Percentiles rank a stretch among this genome's conserved stretches.
phyloP scores from a whole-genome alignment of 306 rosid species.

The Lablab purpureus region DNA sequence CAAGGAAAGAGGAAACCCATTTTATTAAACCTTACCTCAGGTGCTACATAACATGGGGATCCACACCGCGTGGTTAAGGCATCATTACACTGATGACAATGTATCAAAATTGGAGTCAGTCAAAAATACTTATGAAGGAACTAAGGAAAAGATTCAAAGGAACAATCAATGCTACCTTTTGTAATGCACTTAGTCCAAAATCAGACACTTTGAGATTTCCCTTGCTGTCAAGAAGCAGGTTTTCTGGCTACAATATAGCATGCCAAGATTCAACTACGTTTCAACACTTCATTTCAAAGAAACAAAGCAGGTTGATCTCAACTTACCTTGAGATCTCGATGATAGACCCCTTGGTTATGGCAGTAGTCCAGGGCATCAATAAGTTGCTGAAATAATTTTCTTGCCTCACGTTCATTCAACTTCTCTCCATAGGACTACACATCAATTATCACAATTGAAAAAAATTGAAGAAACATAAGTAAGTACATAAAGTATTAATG shows the following conservation, averaged over 20 bases:
- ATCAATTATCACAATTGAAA: conserved; percentile 33
- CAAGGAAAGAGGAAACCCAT: background rate
- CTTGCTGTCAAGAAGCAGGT: conserved; percentile 71
- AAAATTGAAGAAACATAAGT: conserved; percentile 9
- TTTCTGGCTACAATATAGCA: conserved; percentile 67
- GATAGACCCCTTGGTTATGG: conserved; percentile 78
- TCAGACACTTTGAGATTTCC: conserved; percentile 80
- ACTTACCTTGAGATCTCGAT: conserved; percentile 83
- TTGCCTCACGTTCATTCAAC: conserved; percentile 70
- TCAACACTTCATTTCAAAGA: conserved; percentile 4
- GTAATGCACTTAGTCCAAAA: conserved; percentile 80
- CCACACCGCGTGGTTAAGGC: conserved; percentile 75
- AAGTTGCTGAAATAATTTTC: conserved; percentile 83
- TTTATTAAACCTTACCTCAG: conserved; percentile 67
- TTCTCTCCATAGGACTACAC: conserved; percentile 57
- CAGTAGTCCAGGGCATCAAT: conserved; percentile 80
- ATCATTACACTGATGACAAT: conserved; percentile 63
- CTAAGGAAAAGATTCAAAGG: conserved; percentile 11
- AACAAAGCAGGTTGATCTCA: background rate
- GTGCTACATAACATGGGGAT: conserved; percentile 90
- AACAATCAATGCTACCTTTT: conserved; percentile 53
- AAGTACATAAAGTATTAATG: background rate
- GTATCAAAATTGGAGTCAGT: conserved; percentile 39
- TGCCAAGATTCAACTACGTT: conserved; percentile 39
- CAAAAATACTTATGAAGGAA: background rate